Conservation (phyloP, 2,329 filamentous ascomycete species). For the Phoma herbarum region DNA sequence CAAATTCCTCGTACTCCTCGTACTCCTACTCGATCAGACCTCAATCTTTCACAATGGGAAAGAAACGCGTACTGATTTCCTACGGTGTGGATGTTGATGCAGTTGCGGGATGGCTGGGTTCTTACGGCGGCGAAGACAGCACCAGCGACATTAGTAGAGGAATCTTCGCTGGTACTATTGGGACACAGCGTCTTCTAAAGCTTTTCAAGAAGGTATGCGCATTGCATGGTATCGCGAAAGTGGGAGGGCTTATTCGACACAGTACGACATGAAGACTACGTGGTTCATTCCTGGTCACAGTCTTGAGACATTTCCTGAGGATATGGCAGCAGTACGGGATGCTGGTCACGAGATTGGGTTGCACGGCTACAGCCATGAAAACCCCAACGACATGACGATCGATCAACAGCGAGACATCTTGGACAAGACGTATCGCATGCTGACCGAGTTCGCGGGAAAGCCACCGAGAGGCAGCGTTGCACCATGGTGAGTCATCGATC, state of each 20-base stretch:
- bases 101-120: constrained; percentile 74
- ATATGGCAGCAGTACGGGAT: constrained; percentile 68
- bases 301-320: constrained; percentile 73
- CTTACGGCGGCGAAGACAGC: constrained; percentile 76
- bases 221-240: no score
- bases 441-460: constrained; percentile 75
- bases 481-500: constrained; percentile 61
- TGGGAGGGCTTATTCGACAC: background rate
- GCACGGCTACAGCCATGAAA: constrained; percentile 78
- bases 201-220: constrained; percentile 66
- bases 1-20: background rate
- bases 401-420: constrained; percentile 80
- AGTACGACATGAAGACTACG: constrained; percentile 73
- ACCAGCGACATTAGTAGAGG: constrained; percentile 75
- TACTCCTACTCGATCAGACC: background rate
- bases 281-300: constrained; percentile 70
- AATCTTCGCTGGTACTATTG: constrained; percentile 74
- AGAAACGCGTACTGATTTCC: constrained; percentile 63
- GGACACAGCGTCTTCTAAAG: constrained; percentile 72
- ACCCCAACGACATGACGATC: constrained; percentile 74
- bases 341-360: constrained; percentile 72
- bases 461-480: constrained; percentile 76
- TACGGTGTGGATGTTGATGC: constrained; percentile 80
- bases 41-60: constrained; percentile 45
- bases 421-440: constrained; percentile 75